Percentiles rank a stretch among this genome's conserved stretches.
Conservation (phyloP, 768 basidiomycete genomes). For the Rhodotorula graminis region DNA sequence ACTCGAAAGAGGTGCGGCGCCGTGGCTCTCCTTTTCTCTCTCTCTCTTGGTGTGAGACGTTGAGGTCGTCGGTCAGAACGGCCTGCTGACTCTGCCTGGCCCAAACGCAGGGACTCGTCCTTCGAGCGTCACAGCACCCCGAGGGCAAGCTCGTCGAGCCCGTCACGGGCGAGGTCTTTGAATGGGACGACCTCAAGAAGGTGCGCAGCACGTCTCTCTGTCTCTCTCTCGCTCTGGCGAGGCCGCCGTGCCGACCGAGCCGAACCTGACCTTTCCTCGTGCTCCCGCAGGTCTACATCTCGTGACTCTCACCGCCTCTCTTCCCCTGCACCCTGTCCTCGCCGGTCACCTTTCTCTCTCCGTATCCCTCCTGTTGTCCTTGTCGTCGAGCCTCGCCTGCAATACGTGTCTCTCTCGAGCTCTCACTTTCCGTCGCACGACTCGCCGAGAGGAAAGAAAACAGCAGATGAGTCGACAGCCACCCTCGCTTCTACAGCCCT, state of each 20-base stretch:
- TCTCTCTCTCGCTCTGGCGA: slow-evolving; percentile 43
- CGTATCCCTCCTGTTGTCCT: background rate
- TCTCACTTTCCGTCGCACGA: too few species aligned
- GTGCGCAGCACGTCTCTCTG: slow-evolving; percentile 69
- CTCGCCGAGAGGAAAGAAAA: background rate
- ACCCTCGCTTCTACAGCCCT: background rate
- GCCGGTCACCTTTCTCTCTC: background rate
- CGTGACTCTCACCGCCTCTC: background rate
- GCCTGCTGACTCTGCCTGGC: background rate
- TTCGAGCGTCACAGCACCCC: slow-evolving; percentile 59
- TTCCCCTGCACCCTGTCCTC: too few species aligned
- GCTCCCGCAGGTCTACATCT: slow-evolving; percentile 8
- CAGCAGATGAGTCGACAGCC: background rate
- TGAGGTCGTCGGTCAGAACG: background rate
- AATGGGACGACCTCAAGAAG: slow-evolving; percentile 67
- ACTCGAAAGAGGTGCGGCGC: slow-evolving; percentile 54
- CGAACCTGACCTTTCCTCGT: slow-evolving; percentile 44
- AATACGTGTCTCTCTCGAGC: too few species aligned
- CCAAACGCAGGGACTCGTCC: slow-evolving; percentile 11
- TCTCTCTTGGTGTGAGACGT: background rate
- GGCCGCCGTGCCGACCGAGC: too few species aligned
- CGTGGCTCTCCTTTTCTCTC: slow-evolving; percentile 40
- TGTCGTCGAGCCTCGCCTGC: too few species aligned
- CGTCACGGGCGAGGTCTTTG: slow-evolving; percentile 61
- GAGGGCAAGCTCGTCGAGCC: slow-evolving; percentile 92